phyloP scores from a whole-genome alignment of 441 rosid genomes.

The Erodium trifolium region DNA sequence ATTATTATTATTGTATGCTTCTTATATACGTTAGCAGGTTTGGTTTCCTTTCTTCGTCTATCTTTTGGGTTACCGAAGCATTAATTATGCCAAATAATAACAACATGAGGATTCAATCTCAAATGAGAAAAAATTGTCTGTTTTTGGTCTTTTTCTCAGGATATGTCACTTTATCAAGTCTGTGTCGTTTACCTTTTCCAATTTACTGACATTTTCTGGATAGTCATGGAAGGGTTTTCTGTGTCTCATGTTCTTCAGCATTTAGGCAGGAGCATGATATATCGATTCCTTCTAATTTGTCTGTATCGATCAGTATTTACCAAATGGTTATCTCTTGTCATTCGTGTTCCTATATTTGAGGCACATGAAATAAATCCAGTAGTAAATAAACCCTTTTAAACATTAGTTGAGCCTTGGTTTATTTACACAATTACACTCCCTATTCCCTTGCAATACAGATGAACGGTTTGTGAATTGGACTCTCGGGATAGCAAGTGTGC shows the following conservation, averaged over 20 bases:
- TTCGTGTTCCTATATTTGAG: background rate
- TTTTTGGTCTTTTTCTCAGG: background rate
- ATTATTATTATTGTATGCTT: no score
- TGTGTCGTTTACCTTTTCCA: background rate
- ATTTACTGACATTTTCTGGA: background rate
- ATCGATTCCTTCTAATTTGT: background rate
- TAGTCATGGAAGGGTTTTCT: background rate
- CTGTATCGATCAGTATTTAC: background rate
- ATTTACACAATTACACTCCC: background rate
- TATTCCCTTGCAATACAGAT: conserved; percentile 35
- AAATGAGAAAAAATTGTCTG: background rate
- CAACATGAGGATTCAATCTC: background rate
- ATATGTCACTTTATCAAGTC: background rate
- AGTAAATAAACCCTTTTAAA: background rate
- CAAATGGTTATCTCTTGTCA: background rate
- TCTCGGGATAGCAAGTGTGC: conserved; percentile 63
- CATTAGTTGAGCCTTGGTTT: background rate
- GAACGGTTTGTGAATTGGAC: conserved; percentile 73
- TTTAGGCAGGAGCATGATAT: background rate
- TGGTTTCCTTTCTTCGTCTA: background rate
- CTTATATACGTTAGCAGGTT: background rate
- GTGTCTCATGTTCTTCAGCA: background rate
- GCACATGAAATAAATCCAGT: background rate
- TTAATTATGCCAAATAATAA: background rate
- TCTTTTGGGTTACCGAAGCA: background rate